phyloP scores from a whole-genome alignment of 2,329 filamentous ascomycete species.

The Camillea tinctor region DNA sequence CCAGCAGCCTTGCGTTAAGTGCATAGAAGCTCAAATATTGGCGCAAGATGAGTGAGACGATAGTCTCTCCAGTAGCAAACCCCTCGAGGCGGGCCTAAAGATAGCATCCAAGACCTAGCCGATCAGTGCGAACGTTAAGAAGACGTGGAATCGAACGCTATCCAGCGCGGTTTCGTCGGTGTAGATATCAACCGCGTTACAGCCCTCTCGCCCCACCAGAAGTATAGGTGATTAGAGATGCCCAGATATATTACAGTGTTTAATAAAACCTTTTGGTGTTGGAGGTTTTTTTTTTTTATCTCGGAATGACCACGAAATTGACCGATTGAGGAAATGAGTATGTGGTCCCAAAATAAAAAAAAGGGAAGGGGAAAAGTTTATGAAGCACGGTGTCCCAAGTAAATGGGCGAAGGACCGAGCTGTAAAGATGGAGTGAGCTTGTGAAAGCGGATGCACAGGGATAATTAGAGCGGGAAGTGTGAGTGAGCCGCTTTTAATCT shows the following conservation, averaged over 20 bases:
- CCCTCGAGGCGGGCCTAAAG: neutral
- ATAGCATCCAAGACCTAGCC: slow-evolving; percentile 8
- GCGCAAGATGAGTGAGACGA: neutral
- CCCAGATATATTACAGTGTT: neutral
- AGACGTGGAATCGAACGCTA: neutral
- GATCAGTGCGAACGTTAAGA: slow-evolving; percentile 2
- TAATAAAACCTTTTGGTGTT: neutral
- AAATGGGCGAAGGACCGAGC: slow-evolving; percentile 11
- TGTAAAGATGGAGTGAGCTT: slow-evolving; percentile 10
- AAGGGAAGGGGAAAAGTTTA: neutral
- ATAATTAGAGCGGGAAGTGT: slow-evolving; percentile 20
- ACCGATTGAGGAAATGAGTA: neutral
- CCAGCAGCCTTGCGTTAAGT: slow-evolving; percentile 24
- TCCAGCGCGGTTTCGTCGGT: slow-evolving; percentile 1
- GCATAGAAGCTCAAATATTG: slow-evolving; percentile 24
- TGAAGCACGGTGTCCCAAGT: neutral
- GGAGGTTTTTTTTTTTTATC: neutral
- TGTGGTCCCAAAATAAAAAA: neutral
- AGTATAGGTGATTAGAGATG: neutral
- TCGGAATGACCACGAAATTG: neutral
- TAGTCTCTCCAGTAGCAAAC: slow-evolving; percentile 5
- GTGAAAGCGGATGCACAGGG: slow-evolving; percentile 17
- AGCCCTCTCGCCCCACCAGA: neutral
- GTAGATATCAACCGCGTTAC: neutral
- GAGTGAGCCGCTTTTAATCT: slow-evolving; percentile 21